A percentile compares a stretch with the other conserved stretches of the same genome.
Conservation (phyloP, 768 basidiomycete species). For the Sporobolomyces roseus region DNA sequence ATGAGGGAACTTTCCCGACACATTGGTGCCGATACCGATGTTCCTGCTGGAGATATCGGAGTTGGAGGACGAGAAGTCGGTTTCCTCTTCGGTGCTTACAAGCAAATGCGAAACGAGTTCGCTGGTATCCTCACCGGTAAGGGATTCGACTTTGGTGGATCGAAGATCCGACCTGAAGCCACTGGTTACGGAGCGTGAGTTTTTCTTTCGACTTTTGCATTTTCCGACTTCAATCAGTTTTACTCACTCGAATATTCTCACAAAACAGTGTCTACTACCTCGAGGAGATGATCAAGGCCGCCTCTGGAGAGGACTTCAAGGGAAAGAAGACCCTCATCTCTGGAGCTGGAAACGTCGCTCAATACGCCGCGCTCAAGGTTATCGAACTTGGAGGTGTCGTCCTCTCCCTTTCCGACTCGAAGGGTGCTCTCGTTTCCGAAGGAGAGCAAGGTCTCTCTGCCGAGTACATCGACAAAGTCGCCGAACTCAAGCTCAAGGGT, state of each 20-base stretch:
- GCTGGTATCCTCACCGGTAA: slow-evolving; percentile 59
- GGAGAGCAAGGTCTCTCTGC: slow-evolving; percentile 57
- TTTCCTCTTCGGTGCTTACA: slow-evolving; percentile 74
- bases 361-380: slow-evolving; percentile 70
- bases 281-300: slow-evolving; percentile 60
- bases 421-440: slow-evolving; percentile 60
- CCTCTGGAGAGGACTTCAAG: slow-evolving; percentile 59
- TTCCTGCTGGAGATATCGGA: slow-evolving; percentile 70
- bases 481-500: slow-evolving; percentile 56
- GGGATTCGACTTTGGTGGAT: slow-evolving; percentile 49
- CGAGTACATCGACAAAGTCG: slow-evolving; percentile 57
- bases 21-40: slow-evolving; percentile 68
- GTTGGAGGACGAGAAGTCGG: slow-evolving; percentile 72
- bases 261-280: slow-evolving; percentile 66
- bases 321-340: slow-evolving; percentile 53
- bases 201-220: neutral
- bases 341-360: slow-evolving; percentile 68
- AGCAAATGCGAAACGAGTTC: slow-evolving; percentile 68
- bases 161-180: slow-evolving; percentile 69
- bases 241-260: neutral
- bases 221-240: neutral
- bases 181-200: slow-evolving; percentile 37
- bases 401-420: slow-evolving; percentile 69
- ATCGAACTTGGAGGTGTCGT: slow-evolving; percentile 71
- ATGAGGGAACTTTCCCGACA: slow-evolving; percentile 70